Conservation (phyloP, 2,329 filamentous ascomycete genomes). For the Huntiella decipiens region DNA sequence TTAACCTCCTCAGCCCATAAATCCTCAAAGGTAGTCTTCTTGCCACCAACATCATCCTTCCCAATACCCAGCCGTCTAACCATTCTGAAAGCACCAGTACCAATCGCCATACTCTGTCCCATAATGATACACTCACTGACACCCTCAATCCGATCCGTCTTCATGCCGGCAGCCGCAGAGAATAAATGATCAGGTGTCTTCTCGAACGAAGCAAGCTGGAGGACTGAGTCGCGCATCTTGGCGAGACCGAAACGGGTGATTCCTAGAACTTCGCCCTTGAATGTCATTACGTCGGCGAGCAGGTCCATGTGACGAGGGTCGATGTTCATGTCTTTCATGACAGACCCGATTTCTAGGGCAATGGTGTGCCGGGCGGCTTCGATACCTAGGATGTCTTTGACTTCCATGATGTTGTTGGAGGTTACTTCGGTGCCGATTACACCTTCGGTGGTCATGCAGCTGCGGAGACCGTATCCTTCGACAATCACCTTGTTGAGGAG, state of each 20-base stretch:
- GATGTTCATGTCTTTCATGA: constrained; percentile 90
- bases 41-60: constrained; percentile 35
- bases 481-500: constrained; percentile 60
- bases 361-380: constrained; percentile 86
- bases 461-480: constrained; percentile 78
- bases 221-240: constrained; percentile 87
- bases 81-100: constrained; percentile 83
- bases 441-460: constrained; percentile 85
- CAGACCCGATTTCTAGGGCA: constrained; percentile 65
- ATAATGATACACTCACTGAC: constrained; percentile 97
- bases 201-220: constrained; percentile 90
- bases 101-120: constrained; percentile 82
- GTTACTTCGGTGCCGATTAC: constrained; percentile 58
- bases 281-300: constrained; percentile 95
- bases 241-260: constrained; percentile 92
- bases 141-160: constrained; percentile 79
- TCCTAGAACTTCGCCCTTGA: constrained; percentile 89
- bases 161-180: constrained; percentile 80
- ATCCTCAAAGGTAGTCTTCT: constrained; percentile 54
- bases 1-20: constrained; percentile 24
- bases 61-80: constrained; percentile 56
- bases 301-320: constrained; percentile 97
- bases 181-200: constrained; percentile 97
- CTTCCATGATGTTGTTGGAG: constrained; percentile 84
- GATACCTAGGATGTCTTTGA: constrained; percentile 71